These are phyloP conservation scores for Pisolithus tinctorius DNA, from an alignment of 768 basidiomycete genomes.

Conservation along the genomic window DNA sequence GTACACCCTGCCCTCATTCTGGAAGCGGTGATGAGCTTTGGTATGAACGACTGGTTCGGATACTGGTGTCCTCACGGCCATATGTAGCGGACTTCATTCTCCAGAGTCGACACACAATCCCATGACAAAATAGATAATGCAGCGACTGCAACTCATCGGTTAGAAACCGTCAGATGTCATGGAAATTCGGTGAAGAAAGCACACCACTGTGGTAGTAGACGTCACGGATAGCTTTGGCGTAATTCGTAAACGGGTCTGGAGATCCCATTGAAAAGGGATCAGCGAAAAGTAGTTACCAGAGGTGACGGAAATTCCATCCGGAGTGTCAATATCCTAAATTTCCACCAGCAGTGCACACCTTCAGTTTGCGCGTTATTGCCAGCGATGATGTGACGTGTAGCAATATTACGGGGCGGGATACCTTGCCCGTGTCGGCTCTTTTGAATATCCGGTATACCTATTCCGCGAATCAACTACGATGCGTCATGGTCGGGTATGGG, in stretches of 20 bases:
- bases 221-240: neutral
- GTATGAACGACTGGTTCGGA: neutral
- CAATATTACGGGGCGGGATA: too few species aligned
- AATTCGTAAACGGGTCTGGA: neutral
- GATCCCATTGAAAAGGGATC: neutral
- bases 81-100: constrained; percentile 16
- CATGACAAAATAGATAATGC: constrained; percentile 17
- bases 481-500: too few species aligned
- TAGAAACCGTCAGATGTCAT: neutral
- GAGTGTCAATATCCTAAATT: too few species aligned
- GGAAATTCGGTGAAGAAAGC: neutral
- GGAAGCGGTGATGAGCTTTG: neutral
- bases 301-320: too few species aligned
- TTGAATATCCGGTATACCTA: too few species aligned
- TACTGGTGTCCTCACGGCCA: constrained; percentile 10
- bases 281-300: neutral
- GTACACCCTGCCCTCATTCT: constrained; percentile 18
- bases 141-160: constrained; percentile 10
- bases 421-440: too few species aligned
- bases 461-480: too few species aligned
- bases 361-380: too few species aligned
- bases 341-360: too few species aligned
- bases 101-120: constrained; percentile 18
- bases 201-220: neutral
- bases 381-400: too few species aligned